Base-by-base conservation (phyloP, 2,329 filamentous ascomycete species). In the Polychaeton citri region DNA sequence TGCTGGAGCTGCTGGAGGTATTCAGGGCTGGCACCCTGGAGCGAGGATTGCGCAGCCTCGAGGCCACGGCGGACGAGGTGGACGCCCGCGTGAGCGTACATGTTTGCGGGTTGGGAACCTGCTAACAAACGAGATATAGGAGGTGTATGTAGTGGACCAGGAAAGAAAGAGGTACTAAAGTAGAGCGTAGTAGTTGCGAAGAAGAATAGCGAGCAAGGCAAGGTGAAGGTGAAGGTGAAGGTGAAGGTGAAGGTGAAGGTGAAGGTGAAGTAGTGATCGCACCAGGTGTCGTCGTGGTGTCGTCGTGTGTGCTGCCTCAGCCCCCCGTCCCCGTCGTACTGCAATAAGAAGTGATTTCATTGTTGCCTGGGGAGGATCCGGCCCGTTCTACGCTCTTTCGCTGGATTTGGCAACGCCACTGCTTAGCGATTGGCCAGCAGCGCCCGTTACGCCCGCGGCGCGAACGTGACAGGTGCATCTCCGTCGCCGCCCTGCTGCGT, bases 21-120 rank as follows among this genome's bases (percentile, higher is more conserved):
- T 28, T 46, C 44, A 9, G 41, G 24, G 31, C 32, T 38, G 13
- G 36, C 33, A 6, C 38, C 37, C 20, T 42, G 32, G 43, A 53
- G 45, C 39, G 51, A 47, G 5, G 43, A 32, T 32, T 53, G 50
- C n/a, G 48, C 49, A 31, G 45, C 47, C 33, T 50, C 42, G 15
- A 53, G 39, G 30, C 53, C 52, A 20, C 55, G 53, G 33, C 50
- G 48, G 37, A 47, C 52, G 34, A 59, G 38, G 34, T 59, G 55
- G 30, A 48, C 46, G 20, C 55, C 33, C 19, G 51, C 38, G 20
- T 52, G 30, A 16, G 13, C 5, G 10, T 12, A 19, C 30, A 32
- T 32, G 30, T 32, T 32, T 17, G 18, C 18, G 12, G 30, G 9
- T 17, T 13, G n/a, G n/a, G n/a, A n/a, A n/a, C n/a, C n/a, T n/a